Evolutionary conservation across 2,329 filamentous ascomycete species (phyloP).

Genomic region (Diaporthe australafricana): DNA sequence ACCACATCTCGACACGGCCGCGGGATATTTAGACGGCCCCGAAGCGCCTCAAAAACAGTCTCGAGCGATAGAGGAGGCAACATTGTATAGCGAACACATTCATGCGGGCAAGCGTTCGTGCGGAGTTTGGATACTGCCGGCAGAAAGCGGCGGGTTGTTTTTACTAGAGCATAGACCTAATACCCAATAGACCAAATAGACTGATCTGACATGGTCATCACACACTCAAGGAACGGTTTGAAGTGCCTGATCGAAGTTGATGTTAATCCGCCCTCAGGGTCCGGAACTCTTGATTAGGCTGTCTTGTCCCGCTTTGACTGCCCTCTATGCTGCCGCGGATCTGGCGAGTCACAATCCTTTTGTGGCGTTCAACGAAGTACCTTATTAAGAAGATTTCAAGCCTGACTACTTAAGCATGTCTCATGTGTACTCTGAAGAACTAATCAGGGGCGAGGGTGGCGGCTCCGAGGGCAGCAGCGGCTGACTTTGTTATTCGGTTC

Average conservation of each 20-base stretch:
- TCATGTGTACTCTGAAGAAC: background rate
- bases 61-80: background rate
- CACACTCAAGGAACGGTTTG: background rate
- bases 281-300: background rate
- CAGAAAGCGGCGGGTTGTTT: background rate
- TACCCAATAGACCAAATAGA: constrained; percentile 30
- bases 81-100: constrained; percentile 17
- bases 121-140: background rate
- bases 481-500: background rate
- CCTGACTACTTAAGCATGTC: background rate
- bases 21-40: constrained; percentile 34
- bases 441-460: background rate
- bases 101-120: background rate
- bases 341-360: background rate
- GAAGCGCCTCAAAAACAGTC: constrained; percentile 29
- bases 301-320: too few species aligned
- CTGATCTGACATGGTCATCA: background rate
- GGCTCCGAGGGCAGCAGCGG: background rate
- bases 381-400: background rate
- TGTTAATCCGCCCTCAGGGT: background rate
- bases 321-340: too few species aligned
- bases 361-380: background rate
- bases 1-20: constrained; percentile 8
- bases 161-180: constrained; percentile 29
- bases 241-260: background rate